These are phyloP conservation scores for Neurospora sublineolata DNA, from an alignment of 495 filamentous ascomycete species.

Conservation along the genomic window DNA sequence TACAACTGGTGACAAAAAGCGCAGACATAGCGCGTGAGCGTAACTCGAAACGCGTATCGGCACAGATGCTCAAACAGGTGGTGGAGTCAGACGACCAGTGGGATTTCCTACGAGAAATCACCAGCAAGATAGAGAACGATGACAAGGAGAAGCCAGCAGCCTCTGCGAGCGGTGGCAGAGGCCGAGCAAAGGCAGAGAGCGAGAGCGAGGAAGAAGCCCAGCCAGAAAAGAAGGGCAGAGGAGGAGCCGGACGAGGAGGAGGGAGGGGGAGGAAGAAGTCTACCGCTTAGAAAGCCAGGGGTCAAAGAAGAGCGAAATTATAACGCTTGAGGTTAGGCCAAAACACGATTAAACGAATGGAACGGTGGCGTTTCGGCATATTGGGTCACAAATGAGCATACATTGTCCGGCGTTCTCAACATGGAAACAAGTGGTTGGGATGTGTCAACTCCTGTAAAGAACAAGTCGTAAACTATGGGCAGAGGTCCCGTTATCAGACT, in stretches of 20 bases:
- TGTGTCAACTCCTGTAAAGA: background rate
- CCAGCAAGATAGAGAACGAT: conserved; percentile 69
- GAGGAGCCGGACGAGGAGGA: conserved; percentile 27
- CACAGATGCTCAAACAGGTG: conserved; percentile 81
- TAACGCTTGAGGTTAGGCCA: background rate
- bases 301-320: background rate
- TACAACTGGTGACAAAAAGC: conserved; percentile 76
- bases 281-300: background rate
- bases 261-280: background rate
- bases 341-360: background rate
- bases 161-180: conserved; percentile 4
- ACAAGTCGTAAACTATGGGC: background rate
- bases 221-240: conserved; percentile 31
- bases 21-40: conserved; percentile 70
- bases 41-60: conserved; percentile 79
- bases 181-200: conserved; percentile 25
- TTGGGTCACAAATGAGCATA: background rate
- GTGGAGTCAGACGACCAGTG: conserved; percentile 76
- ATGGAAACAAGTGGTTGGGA: background rate
- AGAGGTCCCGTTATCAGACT: background rate
- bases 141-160: conserved; percentile 24
- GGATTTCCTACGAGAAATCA: conserved; percentile 89
- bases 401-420: background rate
- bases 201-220: conserved; percentile 34
- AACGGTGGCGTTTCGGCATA: background rate